Base-by-base conservation (phyloP, 2,329 filamentous ascomycete genomes). In the Cladophialophora exuberans region DNA sequence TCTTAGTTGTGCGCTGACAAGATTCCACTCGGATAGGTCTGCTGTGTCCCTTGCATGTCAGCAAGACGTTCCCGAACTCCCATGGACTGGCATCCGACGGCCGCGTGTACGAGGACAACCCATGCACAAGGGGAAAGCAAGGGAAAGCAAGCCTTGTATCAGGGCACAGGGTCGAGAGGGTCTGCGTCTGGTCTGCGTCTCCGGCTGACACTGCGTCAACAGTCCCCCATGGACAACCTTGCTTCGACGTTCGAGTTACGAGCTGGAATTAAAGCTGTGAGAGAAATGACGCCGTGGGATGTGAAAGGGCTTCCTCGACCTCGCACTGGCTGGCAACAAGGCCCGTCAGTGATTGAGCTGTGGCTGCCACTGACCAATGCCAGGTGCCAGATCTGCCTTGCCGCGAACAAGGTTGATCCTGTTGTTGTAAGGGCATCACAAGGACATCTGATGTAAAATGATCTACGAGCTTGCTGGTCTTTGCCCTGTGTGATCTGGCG, bases 21-120 rank as follows among this genome's bases (percentile, higher is more conserved):
- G 39, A 52, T n/a, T n/a, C n/a, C n/a, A n/a, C n/a, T n/a, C n/a
- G n/a, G 15, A 23, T 15, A 36, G 43, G 35, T 50, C 52, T 54
- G 47, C 36, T 41, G 56, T 55, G 56, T 59, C 42, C 56, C 56
- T 59, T 59, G 56, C 56, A 59, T 59, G 47, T 59, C 52, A 51
- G 35, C 25, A 45, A 28, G 49, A 55, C 52, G 51, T 54, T 39
- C 28, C 38, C 39, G 50, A 25, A 39, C 45, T 35, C 42, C 45
- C 31, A 18, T 43, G 25, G 35, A n/a, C n/a, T 52, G 30, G 42
- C 56, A 42, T 26, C 33, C 41, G 33, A 25, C 38, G 35, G 38
- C 42, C 46, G 41, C 26, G 33, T 50, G 35, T 31, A 44, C n/a
- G n/a, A n/a, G n/a, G n/a, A n/a, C n/a, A n/a, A n/a, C 41, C 46